These are phyloP conservation scores for Pittosporum tobira DNA, from an alignment of 129 eudicot genomes.

Conservation along the genomic window DNA sequence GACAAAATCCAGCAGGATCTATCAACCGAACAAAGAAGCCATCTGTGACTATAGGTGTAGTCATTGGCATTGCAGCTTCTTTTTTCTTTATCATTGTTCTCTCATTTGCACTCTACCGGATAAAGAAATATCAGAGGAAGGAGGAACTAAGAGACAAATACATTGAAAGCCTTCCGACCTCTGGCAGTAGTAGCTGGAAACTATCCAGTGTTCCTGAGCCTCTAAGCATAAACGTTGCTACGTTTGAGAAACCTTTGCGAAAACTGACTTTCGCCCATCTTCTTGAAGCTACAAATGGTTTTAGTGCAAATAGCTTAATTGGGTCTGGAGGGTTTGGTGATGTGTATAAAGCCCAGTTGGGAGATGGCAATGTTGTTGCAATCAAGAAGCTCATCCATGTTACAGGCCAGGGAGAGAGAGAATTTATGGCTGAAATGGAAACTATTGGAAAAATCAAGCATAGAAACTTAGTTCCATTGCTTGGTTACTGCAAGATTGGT, in stretches of 20 bases:
- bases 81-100: slow-evolving; percentile 41
- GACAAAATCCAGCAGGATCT: slow-evolving; percentile 14
- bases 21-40: slow-evolving; percentile 22
- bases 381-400: slow-evolving; percentile 78
- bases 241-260: slow-evolving; percentile 71
- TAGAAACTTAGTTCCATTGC: slow-evolving; percentile 59
- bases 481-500: slow-evolving; percentile 80
- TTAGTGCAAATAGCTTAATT: slow-evolving; percentile 60
- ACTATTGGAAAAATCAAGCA: slow-evolving; percentile 84
- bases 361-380: slow-evolving; percentile 64
- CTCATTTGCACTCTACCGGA: slow-evolving; percentile 43
- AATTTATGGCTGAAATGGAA: slow-evolving; percentile 95
- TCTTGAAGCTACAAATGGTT: slow-evolving; percentile 83
- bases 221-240: slow-evolving; percentile 72
- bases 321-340: slow-evolving; percentile 91
- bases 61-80: slow-evolving; percentile 54
- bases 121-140: slow-evolving; percentile 35
- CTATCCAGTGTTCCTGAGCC: slow-evolving; percentile 89
- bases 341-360: slow-evolving; percentile 71
- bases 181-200: slow-evolving; percentile 89
- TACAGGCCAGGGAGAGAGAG: slow-evolving; percentile 81
- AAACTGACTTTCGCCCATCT: slow-evolving; percentile 75
- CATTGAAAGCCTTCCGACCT: slow-evolving; percentile 82
- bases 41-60: slow-evolving; percentile 49
- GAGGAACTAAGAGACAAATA: slow-evolving; percentile 58